A percentile compares a stretch with the other conserved stretches of the same genome.
These are phyloP conservation scores for Coemansia sp. DNA, from an alignment of 192 early-diverging fungal species.

Conservation along the genomic window DNA sequence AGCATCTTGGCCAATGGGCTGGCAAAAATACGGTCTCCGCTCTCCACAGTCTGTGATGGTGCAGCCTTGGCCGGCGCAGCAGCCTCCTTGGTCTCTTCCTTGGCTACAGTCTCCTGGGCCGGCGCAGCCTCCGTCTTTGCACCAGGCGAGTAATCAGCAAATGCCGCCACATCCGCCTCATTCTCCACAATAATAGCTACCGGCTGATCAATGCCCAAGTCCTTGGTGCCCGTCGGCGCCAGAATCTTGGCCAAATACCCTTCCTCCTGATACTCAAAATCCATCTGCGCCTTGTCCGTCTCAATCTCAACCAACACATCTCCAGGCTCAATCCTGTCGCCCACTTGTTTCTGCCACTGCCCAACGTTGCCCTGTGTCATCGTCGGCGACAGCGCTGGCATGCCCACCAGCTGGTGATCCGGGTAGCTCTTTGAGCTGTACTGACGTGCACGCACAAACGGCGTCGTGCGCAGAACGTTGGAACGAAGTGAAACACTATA, in stretches of 20 bases:
- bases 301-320: constrained; percentile 95
- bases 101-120: constrained; percentile 9
- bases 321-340: constrained; percentile 84
- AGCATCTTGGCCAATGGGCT: constrained; percentile 85
- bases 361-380: constrained; percentile 97
- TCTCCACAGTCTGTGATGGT: neutral
- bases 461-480: neutral
- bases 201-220: constrained; percentile 83
- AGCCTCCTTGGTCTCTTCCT: constrained; percentile 7
- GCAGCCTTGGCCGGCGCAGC: constrained; percentile 6
- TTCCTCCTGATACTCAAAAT: constrained; percentile 97
- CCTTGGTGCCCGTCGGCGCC: constrained; percentile 81
- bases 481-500: too few species aligned
- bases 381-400: constrained; percentile 96
- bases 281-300: constrained; percentile 99
- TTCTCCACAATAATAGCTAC: constrained; percentile 91
- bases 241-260: constrained; percentile 94
- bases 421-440: constrained; percentile 63
- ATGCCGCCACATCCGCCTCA: constrained; percentile 81
- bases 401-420: constrained; percentile 73
- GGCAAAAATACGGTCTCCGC: constrained; percentile 71
- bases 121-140: constrained; percentile 40
- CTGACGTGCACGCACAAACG: constrained; percentile 13
- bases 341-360: constrained; percentile 89
- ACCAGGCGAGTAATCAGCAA: constrained; percentile 70